Evolutionary conservation across 768 basidiomycete genomes (phyloP).

Genomic region (Phallus indusiatus): DNA sequence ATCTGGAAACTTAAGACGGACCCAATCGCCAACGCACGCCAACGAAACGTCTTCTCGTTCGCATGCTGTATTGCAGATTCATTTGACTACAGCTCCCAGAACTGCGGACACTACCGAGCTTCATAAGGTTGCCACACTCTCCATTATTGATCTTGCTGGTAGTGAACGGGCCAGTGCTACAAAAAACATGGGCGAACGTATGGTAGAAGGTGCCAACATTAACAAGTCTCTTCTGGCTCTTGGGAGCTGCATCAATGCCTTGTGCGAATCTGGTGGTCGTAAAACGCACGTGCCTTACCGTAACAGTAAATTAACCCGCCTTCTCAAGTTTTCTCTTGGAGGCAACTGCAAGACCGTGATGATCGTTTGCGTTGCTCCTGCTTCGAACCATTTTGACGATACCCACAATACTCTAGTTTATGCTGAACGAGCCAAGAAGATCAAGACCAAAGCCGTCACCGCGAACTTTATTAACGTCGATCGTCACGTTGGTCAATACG

Average conservation of each 20-base stretch:
- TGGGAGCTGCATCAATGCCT: constrained; percentile 96
- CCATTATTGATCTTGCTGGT: constrained; percentile 96
- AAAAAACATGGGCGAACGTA: constrained; percentile 93
- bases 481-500: constrained; percentile 90
- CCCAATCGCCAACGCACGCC: constrained; percentile 90
- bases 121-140: constrained; percentile 80
- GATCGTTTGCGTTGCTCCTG: constrained; percentile 96
- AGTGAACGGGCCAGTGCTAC: constrained; percentile 96
- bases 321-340: constrained; percentile 95
- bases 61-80: constrained; percentile 95
- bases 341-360: constrained; percentile 99
- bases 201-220: constrained; percentile 98
- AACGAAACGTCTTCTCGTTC: constrained; percentile 96
- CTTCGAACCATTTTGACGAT: constrained; percentile 93
- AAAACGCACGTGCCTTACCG: constrained; percentile 91
- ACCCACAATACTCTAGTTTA: constrained; percentile 98
- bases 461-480: constrained; percentile 93
- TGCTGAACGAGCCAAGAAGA: constrained; percentile 95
- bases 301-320: constrained; percentile 94
- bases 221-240: constrained; percentile 97
- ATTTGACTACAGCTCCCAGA: constrained; percentile 78
- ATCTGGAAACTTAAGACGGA: constrained; percentile 78
- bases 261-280: constrained; percentile 88
- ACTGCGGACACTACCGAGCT: constrained; percentile 79
- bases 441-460: constrained; percentile 95